Evolutionary conservation across 768 basidiomycete genomes (phyloP).

Genomic region (Antrodiella citrinella): DNA sequence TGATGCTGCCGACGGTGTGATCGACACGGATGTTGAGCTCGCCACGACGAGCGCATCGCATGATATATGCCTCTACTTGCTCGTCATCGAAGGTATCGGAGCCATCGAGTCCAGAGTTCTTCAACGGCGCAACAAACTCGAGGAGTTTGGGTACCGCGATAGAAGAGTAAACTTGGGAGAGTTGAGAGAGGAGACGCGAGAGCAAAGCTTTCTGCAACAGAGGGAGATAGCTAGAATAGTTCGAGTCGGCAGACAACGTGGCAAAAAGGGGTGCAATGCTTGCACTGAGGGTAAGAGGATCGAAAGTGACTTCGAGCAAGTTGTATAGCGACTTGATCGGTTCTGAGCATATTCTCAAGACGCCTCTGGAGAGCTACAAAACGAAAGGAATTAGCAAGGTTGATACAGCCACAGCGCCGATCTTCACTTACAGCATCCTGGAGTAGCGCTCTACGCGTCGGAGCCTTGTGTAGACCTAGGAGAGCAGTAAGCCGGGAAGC

Average conservation of each 20-base stretch:
- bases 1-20: constrained; percentile 77
- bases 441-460: constrained; percentile 80
- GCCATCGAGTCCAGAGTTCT: constrained; percentile 41
- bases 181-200: constrained; percentile 82
- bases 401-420: too few relatives aligned
- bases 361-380: constrained; percentile 67
- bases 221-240: constrained; percentile 78
- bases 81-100: constrained; percentile 53
- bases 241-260: constrained; percentile 41
- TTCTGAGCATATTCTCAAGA: constrained; percentile 70
- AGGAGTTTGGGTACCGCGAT: constrained; percentile 75
- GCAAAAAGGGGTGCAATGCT: constrained; percentile 74
- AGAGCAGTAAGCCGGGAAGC: constrained; percentile 76
- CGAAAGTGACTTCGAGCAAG: constrained; percentile 87
- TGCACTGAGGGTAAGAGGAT: constrained; percentile 79
- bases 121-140: constrained; percentile 69
- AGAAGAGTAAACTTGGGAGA: constrained; percentile 87
- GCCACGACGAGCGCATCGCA: constrained; percentile 83
- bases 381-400: too few relatives aligned
- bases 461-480: constrained; percentile 74
- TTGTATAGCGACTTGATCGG: constrained; percentile 74
- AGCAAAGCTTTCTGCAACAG: constrained; percentile 88
- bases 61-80: constrained; percentile 84
- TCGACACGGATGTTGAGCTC: constrained; percentile 84
- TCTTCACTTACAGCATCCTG: constrained; percentile 79